phyloP scores from a whole-genome alignment of 2,329 filamentous ascomycete genomes.

The Diaporthe australafricana region DNA sequence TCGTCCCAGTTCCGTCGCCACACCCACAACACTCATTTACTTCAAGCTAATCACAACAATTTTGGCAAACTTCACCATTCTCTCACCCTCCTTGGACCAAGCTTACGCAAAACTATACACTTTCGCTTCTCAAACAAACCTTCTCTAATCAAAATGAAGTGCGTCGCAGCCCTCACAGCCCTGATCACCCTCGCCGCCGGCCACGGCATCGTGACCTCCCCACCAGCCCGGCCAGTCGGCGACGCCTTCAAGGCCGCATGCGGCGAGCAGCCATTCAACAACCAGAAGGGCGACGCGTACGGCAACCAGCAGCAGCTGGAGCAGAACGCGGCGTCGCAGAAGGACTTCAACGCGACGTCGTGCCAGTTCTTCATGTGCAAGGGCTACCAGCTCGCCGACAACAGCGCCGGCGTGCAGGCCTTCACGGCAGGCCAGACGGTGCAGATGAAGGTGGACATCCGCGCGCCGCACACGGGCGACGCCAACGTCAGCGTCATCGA shows the following conservation, averaged over 20 bases:
- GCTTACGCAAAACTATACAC: background rate
- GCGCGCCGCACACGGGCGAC: constrained; percentile 58
- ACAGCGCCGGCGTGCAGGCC: constrained; percentile 50
- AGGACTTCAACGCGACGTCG: constrained; percentile 38
- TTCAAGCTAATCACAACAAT: background rate
- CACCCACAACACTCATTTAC: constrained; percentile 3
- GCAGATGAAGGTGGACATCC: constrained; percentile 55
- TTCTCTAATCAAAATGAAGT: constrained; percentile 21
- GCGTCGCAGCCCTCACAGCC: constrained; percentile 37
- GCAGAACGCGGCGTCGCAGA: constrained; percentile 27
- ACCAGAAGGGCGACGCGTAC: constrained; percentile 31
- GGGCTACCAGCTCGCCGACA: constrained; percentile 54
- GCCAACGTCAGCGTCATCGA: constrained; percentile 63
- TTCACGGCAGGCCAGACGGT: constrained; percentile 56
- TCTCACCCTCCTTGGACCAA: constrained; percentile 1
- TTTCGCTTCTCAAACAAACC: background rate
- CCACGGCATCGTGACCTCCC: constrained; percentile 40
- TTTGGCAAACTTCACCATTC: background rate
- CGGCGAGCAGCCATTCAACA: constrained; percentile 41
- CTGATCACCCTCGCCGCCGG: constrained; percentile 32
- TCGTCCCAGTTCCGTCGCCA: background rate
- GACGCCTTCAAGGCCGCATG: constrained; percentile 42
- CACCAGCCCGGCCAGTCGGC: constrained; percentile 38
- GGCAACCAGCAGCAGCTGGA: constrained; percentile 36
- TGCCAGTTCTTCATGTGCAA: constrained; percentile 55